Percentiles rank a stretch among this genome's conserved stretches.
Evolutionary conservation across 2,329 filamentous ascomycete species (phyloP).

Genomic region (Grosmannia clavigera): DNA sequence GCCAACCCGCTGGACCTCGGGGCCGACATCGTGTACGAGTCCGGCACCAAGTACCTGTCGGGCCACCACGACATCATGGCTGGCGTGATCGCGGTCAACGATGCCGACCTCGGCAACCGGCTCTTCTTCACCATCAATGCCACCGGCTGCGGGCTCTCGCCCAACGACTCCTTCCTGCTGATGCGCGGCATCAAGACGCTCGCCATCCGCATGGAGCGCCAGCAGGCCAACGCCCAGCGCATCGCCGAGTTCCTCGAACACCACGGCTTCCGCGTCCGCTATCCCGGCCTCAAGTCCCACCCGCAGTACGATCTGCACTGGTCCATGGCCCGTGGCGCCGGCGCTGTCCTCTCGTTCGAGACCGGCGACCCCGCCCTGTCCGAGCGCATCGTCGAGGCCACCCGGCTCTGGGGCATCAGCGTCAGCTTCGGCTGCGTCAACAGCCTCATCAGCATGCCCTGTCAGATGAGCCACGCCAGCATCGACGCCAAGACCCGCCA

Average conservation of each 20-base stretch:
- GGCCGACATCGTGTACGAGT: conserved; percentile 94
- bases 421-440: conserved; percentile 98
- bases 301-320: conserved; percentile 94
- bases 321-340: conserved; percentile 87
- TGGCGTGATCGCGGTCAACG: conserved; percentile 86
- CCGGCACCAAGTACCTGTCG: conserved; percentile 93
- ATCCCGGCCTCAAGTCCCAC: conserved; percentile 86
- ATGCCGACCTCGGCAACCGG: conserved; percentile 67
- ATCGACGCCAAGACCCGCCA: conserved; percentile 89
- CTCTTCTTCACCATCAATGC: conserved; percentile 97
- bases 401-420: conserved; percentile 85
- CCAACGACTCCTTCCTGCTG: conserved; percentile 91
- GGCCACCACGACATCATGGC: conserved; percentile 99
- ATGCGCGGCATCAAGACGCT: conserved; percentile 94
- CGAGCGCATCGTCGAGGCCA: conserved; percentile 87
- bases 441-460: conserved; percentile 97
- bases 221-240: conserved; percentile 80
- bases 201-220: conserved; percentile 96
- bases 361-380: conserved; percentile 75
- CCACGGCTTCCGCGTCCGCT: conserved; percentile 88
- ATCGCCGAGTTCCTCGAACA: conserved; percentile 88
- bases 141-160: conserved; percentile 84
- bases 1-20: conserved; percentile 89
- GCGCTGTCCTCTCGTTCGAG: conserved; percentile 91
- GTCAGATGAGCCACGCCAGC: conserved; percentile 97